Base-by-base conservation (phyloP, 768 basidiomycete species). In the Cystofilobasidium capitatum region DNA sequence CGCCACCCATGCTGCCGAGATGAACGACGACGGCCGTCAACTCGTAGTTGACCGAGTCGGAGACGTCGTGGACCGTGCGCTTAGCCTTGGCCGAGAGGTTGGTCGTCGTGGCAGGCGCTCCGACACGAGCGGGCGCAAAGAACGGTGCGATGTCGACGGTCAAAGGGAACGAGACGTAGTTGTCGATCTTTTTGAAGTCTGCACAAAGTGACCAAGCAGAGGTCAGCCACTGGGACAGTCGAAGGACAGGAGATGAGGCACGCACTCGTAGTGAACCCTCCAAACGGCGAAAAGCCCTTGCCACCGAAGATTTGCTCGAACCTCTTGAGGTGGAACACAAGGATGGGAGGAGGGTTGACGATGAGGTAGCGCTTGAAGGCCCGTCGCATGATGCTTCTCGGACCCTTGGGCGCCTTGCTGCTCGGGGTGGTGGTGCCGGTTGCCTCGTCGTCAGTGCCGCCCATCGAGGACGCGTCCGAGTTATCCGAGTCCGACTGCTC, bases 361-460 rank as follows among this genome's bases (percentile, higher is more conserved):
- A 98, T 88, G 68, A 98, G 85, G 77, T 96, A 98, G 16, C 93
- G 88, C 77, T 98, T 98, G 79, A 90, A 91, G 5, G 91, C 90
- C 1, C 88, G 82, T 1, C 89, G 84, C 78, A 88, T 82, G 57
- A 94, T 81, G 59, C 85, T 85, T 39, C 88, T 88, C 67, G 80
- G 24, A 78, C 77, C 40, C 76, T 78, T 76, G n/a, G 75, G 73
- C 35, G 71, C 69, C 9, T 22, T 65, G 60, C 59, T 54, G 40
- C 51, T 58, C 33, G 54, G 66, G n/a, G 26, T 36, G 58, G 35
- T 12, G 69, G 47, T 22, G 9, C 10, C 10, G 20, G 45, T 51
- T 33, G 44, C 31, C 20, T 61, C 62, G 22, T 60, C 66, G 33
- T 68, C 65, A 31, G 57, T 61, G 36, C 55, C 60, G 14, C 20